These are phyloP conservation scores for Scedosporium boydii DNA, from an alignment of 2,329 filamentous ascomycete species.

Conservation along the genomic window DNA sequence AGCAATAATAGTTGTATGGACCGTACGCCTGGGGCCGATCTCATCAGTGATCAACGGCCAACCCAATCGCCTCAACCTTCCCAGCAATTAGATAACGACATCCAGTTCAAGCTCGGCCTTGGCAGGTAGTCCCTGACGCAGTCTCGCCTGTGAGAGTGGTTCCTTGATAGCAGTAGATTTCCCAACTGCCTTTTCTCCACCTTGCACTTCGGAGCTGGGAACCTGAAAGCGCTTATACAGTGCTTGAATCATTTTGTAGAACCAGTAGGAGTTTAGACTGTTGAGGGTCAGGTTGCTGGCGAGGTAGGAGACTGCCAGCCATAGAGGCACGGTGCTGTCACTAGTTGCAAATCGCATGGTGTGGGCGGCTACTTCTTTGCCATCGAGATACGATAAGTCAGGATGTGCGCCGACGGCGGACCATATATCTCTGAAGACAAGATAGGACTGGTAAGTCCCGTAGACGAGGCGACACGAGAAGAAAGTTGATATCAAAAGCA, in stretches of 20 bases:
- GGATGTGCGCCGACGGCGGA: conserved; percentile 33
- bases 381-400: conserved; percentile 22
- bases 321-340: conserved; percentile 49
- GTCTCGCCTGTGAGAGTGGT: background rate
- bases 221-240: conserved; percentile 63
- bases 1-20: no score
- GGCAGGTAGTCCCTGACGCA: background rate
- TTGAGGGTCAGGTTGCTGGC: conserved; percentile 64
- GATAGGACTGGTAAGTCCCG: conserved; percentile 62
- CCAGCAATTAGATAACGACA: conserved; percentile 1
- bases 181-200: background rate
- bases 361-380: conserved; percentile 13
- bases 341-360: conserved; percentile 35
- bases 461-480: conserved; percentile 70
- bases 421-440: conserved; percentile 64
- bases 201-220: background rate
- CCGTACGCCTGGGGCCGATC: no score
- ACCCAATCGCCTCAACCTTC: background rate
- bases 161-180: conserved; percentile 6
- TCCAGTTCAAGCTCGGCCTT: background rate
- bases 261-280: conserved; percentile 75
- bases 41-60: no score
- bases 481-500: conserved; percentile 62
- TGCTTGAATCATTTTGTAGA: conserved; percentile 75
- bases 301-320: conserved; percentile 61